Conservation (phyloP, 495 filamentous ascomycete species). For the Daldinia bambusicola region DNA sequence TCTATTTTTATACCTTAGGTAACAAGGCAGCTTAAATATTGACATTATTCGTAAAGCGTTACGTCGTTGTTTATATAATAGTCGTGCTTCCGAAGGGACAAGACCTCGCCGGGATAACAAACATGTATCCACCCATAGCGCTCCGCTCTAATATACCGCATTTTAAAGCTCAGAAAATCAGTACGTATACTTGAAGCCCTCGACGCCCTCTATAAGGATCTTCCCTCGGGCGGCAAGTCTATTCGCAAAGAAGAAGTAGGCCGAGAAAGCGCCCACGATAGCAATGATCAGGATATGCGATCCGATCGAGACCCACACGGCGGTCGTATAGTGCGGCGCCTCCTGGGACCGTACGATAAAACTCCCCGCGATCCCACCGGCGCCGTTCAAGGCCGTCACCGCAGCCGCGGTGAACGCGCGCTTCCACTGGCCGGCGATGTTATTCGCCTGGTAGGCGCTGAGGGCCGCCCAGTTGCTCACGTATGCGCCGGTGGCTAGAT, state of each 20-base stretch:
- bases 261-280: constrained; percentile 68
- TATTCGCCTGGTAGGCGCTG: constrained; percentile 77
- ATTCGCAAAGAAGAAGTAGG: constrained; percentile 72
- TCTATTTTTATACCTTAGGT: background rate
- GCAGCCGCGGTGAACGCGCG: constrained; percentile 75
- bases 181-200: constrained; percentile 66
- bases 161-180: constrained; percentile 30
- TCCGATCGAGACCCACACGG: constrained; percentile 77
- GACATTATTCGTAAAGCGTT: constrained; percentile 14
- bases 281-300: constrained; percentile 75
- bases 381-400: constrained; percentile 75
- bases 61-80: constrained; percentile 1
- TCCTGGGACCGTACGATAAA: constrained; percentile 76
- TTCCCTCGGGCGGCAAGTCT: constrained; percentile 58
- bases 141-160: background rate
- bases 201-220: constrained; percentile 65
- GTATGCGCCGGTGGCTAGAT: constrained; percentile 80
- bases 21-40: background rate
- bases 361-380: constrained; percentile 79
- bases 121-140: background rate
- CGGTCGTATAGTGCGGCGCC: constrained; percentile 74
- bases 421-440: constrained; percentile 79
- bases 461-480: constrained; percentile 83
- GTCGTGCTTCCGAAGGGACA: background rate
- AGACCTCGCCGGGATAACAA: background rate